Conservation (phyloP, 140 eudicot genomes). For the Senecio squalidus region DNA sequence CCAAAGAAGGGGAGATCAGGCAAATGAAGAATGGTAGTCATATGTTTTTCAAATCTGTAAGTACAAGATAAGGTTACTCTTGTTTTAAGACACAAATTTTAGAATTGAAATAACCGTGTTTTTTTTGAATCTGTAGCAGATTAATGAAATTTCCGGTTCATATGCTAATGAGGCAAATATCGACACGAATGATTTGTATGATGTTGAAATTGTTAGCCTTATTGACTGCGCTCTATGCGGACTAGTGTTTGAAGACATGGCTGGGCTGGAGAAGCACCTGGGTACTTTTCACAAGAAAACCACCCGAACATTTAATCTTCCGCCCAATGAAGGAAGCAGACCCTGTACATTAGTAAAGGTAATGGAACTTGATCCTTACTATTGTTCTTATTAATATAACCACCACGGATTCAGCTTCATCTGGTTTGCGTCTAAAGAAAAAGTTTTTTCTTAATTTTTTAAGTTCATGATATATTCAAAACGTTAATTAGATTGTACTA, state of each 20-base stretch:
- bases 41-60: constrained; percentile 17
- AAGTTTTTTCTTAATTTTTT: too few species aligned
- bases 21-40: constrained; percentile 17
- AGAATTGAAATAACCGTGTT: constrained; percentile 5
- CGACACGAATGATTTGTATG: constrained; percentile 16
- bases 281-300: constrained; percentile 27
- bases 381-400: too few species aligned
- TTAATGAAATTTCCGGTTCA: constrained; percentile 15
- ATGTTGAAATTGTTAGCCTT: constrained; percentile 20
- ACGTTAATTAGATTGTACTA: too few species aligned
- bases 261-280: constrained; percentile 28
- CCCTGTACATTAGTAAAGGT: constrained; percentile 4
- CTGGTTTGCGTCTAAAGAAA: too few species aligned
- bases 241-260: constrained; percentile 17
- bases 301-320: constrained; percentile 23
- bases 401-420: too few species aligned
- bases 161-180: constrained; percentile 19
- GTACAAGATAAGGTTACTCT: neutral
- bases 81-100: neutral
- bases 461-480: too few species aligned
- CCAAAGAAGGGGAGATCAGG: constrained; percentile 17
- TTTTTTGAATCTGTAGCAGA: constrained; percentile 17
- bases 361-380: neutral
- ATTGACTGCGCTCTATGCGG: constrained; percentile 27
- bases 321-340: neutral